Conservation (phyloP, 1,284 basidiomycete species). For the Sporisorium graminicola region DNA sequence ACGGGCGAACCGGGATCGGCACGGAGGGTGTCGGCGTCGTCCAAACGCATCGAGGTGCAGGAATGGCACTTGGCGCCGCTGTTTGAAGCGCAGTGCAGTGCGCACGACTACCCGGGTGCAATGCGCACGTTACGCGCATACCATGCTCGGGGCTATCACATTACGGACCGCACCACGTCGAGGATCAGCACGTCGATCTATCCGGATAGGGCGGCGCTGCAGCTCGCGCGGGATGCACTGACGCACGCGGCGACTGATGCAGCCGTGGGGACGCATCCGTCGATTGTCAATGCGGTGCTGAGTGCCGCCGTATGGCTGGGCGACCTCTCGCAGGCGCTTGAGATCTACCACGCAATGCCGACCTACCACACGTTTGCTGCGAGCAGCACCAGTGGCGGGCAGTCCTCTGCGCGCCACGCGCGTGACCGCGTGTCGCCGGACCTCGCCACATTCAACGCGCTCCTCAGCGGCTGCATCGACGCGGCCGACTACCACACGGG, state of each 20-base stretch:
- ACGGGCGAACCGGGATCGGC: not conserved
- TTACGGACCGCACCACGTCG: conserved; percentile 16
- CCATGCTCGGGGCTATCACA: conserved; percentile 6
- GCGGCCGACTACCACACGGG: conserved; percentile 32
- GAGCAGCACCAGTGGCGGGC: too few species aligned
- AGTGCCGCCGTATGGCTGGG: conserved; percentile 35
- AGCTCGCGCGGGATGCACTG: conserved; percentile 30
- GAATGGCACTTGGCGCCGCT: conserved; percentile 59
- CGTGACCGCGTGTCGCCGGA: conserved; percentile 9
- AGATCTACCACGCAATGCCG: conserved; percentile 37
- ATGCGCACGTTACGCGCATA: conserved; percentile 29
- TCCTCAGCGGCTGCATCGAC: conserved; percentile 50
- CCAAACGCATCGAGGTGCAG: conserved; percentile 32
- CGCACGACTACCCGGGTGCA: conserved; percentile 38
- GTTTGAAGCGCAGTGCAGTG: conserved; percentile 54
- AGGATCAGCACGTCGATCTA: conserved; percentile 40
- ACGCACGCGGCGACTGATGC: conserved; percentile 6
- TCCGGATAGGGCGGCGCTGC: conserved; percentile 11
- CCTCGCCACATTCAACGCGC: conserved; percentile 44
- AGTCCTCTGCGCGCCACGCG: not conserved
- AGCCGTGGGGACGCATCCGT: conserved; percentile 19
- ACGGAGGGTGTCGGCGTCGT: not conserved
- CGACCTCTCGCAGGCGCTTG: conserved; percentile 32
- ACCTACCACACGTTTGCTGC: conserved; percentile 6
- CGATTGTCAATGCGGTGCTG: conserved; percentile 41